These are phyloP conservation scores for Pelargonium nanum DNA, from an alignment of 345 rosid genomes.

Conservation along the genomic window DNA sequence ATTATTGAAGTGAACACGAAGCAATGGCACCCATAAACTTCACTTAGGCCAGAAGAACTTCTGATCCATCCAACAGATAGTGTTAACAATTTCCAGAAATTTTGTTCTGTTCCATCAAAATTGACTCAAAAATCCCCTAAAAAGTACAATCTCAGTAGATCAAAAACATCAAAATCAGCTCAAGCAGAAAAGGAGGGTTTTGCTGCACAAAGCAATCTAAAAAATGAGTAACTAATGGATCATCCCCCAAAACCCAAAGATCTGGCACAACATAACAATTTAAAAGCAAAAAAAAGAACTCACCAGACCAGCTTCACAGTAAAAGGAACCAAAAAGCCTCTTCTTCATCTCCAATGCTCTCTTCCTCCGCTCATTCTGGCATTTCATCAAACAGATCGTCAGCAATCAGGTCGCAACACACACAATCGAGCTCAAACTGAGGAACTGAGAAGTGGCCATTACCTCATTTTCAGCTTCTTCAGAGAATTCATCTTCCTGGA, in stretches of 20 bases:
- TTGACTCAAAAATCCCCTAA: too few relatives aligned
- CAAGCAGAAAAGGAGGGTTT: not conserved
- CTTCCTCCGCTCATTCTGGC: not conserved
- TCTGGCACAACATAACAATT: too few relatives aligned
- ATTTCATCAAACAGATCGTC: not conserved
- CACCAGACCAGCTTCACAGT: not conserved
- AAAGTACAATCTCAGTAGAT: too few relatives aligned
- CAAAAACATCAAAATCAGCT: not conserved
- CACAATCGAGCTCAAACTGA: not conserved
- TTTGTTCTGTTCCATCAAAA: too few relatives aligned
- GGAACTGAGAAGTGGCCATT: not conserved
- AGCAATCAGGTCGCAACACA: not conserved
- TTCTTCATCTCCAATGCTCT: not conserved
- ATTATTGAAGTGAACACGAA: not conserved
- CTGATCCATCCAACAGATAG: not conserved
- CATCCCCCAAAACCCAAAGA: not conserved
- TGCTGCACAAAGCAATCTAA: not conserved
- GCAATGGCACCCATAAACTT: not conserved
- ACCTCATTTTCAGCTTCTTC: not conserved
- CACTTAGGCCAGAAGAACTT: not conserved
- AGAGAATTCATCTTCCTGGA: not conserved
- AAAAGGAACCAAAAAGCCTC: not conserved
- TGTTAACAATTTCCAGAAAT: not conserved
- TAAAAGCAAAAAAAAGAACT: not conserved
- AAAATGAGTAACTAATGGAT: not conserved